Conservation (phyloP, 1,284 basidiomycete species). For the Bjerkandera adusta region DNA sequence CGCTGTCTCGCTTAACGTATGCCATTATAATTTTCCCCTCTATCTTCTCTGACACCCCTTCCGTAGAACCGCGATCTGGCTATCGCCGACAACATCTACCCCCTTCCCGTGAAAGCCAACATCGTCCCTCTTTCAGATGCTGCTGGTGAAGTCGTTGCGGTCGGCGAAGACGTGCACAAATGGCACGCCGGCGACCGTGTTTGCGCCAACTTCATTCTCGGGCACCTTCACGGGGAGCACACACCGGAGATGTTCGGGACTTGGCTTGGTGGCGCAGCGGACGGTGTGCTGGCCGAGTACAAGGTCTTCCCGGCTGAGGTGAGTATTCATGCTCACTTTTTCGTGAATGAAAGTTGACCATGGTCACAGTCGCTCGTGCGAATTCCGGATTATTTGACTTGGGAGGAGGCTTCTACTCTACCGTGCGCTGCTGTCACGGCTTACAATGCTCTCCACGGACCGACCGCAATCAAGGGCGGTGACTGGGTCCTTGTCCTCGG, state of each 20-base stretch:
- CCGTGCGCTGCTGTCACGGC: constrained; percentile 37
- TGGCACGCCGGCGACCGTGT: constrained; percentile 52
- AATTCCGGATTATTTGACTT: constrained; percentile 33
- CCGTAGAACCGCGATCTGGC: constrained; percentile 42
- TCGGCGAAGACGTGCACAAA: constrained; percentile 47
- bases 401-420: constrained; percentile 34
- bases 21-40: not conserved
- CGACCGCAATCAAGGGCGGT: constrained; percentile 26
- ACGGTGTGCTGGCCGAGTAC: constrained; percentile 60
- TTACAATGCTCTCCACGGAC: constrained; percentile 37
- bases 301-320: constrained; percentile 18
- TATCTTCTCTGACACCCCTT: not conserved
- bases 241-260: constrained; percentile 25
- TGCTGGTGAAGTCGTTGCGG: constrained; percentile 56
- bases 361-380: constrained; percentile 24
- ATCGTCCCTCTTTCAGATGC: constrained; percentile 59
- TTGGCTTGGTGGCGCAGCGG: constrained; percentile 44
- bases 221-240: constrained; percentile 20
- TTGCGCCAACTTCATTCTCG: constrained; percentile 27
- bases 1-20: constrained; percentile 45
- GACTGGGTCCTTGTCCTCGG: constrained; percentile 34
- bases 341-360: not conserved
- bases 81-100: constrained; percentile 35
- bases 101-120: constrained; percentile 28
- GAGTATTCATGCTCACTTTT: constrained; percentile 34